Conservation (phyloP, 2,329 filamentous ascomycete species). For the Colletotrichum tropicale region DNA sequence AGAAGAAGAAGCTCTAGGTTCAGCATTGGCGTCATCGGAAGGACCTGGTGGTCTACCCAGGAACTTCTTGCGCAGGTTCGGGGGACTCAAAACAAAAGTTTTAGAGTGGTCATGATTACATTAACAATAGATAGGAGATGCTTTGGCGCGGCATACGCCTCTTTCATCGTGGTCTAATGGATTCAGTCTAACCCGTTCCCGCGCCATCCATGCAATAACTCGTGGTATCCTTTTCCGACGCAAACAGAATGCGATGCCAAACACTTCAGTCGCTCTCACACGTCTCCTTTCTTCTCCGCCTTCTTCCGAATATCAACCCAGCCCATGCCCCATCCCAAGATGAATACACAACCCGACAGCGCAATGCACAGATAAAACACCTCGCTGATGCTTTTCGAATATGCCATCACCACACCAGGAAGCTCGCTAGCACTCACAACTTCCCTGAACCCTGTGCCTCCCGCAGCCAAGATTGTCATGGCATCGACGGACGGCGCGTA, state of each 20-base stretch:
- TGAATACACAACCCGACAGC: constrained; percentile 32
- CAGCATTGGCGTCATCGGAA: neutral
- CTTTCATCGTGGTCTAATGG: neutral
- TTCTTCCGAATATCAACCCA: constrained; percentile 48
- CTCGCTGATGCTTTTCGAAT: constrained; percentile 36
- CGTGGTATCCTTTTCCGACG: neutral
- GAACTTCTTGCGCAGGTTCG: too few species aligned
- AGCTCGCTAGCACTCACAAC: constrained; percentile 35
- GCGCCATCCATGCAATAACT: neutral
- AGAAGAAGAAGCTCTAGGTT: neutral
- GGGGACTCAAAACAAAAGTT: neutral
- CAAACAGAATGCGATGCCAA: rapidly evolving
- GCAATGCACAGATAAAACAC: constrained; percentile 35
- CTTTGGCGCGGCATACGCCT: neutral
- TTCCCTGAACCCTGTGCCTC: constrained; percentile 41
- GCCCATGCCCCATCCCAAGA: constrained; percentile 47
- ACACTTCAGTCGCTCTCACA: neutral
- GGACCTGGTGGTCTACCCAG: too few species aligned
- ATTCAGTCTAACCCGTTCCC: neutral
- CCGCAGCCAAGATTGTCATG: constrained; percentile 40
- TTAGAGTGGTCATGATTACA: neutral
- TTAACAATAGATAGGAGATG: neutral
- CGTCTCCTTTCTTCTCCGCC: neutral
- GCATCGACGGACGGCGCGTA: constrained; percentile 35
- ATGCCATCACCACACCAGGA: constrained; percentile 41